These are phyloP conservation scores for Plasmodium gonderi DNA, from an alignment of 169 alveolate species.

Conservation along the genomic window DNA sequence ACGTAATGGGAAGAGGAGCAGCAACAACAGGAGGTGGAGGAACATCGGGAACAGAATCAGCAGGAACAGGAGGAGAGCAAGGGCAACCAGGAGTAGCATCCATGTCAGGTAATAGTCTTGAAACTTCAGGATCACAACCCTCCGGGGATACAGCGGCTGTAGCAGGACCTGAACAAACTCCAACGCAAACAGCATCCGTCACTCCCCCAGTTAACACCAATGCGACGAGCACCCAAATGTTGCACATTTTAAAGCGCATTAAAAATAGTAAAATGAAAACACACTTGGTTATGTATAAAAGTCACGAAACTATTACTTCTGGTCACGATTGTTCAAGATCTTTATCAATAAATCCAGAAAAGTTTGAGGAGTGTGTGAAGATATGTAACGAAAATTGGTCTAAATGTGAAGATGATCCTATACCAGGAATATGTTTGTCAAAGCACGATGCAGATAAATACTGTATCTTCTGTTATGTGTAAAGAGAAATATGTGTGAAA, in stretches of 20 bases:
- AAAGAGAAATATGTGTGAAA: neutral
- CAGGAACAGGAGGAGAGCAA: neutral
- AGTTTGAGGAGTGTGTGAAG: neutral
- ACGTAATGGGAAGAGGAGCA: neutral
- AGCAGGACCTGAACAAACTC: neutral
- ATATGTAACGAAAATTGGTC: neutral
- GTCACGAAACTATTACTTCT: neutral
- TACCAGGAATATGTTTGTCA: neutral
- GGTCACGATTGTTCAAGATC: neutral
- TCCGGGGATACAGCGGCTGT: neutral
- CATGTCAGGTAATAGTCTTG: too few relatives aligned
- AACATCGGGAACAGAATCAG: neutral
- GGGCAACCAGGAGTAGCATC: neutral
- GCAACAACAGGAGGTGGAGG: neutral
- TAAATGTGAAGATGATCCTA: neutral
- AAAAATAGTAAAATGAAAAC: neutral
- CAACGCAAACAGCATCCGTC: neutral
- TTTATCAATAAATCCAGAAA: neutral
- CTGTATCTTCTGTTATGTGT: neutral
- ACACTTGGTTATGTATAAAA: neutral
- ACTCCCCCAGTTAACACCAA: too few relatives aligned
- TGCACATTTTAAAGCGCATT: neutral
- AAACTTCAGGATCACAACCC: too few relatives aligned
- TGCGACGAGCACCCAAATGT: neutral
- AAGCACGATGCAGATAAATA: neutral